Evolutionary conservation across 2,329 filamentous ascomycete species (phyloP), one percentile per base, ranked within the genome.

Genomic region (Exophiala viscosa): DNA sequence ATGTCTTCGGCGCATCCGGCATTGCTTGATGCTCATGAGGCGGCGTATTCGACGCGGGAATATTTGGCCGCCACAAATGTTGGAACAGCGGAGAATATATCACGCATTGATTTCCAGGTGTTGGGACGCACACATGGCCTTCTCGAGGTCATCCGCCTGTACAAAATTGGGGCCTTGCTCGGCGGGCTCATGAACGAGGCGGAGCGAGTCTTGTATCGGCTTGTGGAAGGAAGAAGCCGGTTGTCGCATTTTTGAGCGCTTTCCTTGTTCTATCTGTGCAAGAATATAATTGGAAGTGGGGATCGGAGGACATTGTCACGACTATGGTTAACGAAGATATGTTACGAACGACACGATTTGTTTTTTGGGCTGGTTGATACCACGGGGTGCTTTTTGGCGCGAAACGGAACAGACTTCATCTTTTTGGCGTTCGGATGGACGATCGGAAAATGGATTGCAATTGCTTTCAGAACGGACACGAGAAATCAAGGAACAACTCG

Each of bases 151-250:
- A 53, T 69, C 33, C 62, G 66, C n/a, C 46, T 59, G 13, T 55
- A 59, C 31, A 63, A 64, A 45, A 57, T 68, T 40, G 50, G 53
- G 31, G 45, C 58, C 11, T 50, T 60, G 34, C 55, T 66, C 38
- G 66, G 66, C n/a, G 68, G 67, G 6, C 59, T 69, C n/a, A 60
- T 69, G 60, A 67, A 67, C 47, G 66, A 69, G 55, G 67, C 63
- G 13, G 64, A 67, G 45, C 50, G 60, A 41, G 67, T 69, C 10
- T 54, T 70, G 45, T 61, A 57, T 48, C 62, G 65, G 45, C 60
- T 69, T 17, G 60, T 60, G 14, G 65, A 68, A 48, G 59, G 60
- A 47, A 54, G 59, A 42, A 63, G 62, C 55, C 52, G 57, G 34
- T 55, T 66, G 52, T 64, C 61, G 58, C 60, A 62, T 47, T 68